Evolutionary conservation across 2,329 filamentous ascomycete genomes (phyloP).

Genomic region (Cryphonectria radicalis): DNA sequence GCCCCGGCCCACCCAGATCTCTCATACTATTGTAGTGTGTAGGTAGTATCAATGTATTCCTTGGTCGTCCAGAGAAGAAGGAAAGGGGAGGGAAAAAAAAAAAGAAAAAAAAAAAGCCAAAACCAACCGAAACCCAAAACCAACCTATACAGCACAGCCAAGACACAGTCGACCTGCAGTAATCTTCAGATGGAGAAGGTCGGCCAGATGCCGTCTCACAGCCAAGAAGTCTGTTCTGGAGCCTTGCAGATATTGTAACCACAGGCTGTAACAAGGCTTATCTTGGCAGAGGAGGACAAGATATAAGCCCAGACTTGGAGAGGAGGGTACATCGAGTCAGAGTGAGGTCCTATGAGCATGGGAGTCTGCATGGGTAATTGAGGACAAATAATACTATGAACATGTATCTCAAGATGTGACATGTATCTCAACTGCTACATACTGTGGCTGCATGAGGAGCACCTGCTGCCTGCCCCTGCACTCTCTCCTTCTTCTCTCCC

Average conservation of each 20-base stretch:
- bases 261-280: conserved; percentile 5
- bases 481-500: background rate
- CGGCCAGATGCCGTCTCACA: conserved; percentile 1
- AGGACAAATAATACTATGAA: background rate
- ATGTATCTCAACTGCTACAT: background rate
- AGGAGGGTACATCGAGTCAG: background rate
- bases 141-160: background rate
- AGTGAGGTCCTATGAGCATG: background rate
- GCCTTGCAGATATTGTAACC: conserved; percentile 4
- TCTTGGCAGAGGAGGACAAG: conserved; percentile 12
- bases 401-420: background rate
- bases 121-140: too few relatives aligned
- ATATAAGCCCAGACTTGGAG: conserved; percentile 1
- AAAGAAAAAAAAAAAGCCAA: too few relatives aligned
- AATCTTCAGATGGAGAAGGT: background rate
- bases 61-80: background rate
- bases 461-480: background rate
- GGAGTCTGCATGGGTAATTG: background rate
- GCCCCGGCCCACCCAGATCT: conserved; percentile 5
- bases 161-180: background rate
- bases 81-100: too few relatives aligned
- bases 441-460: background rate
- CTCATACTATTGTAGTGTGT: background rate
- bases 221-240: conserved; percentile 6
- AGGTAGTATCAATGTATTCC: background rate